Conservation (phyloP, 2,329 filamentous ascomycete genomes). For the Fusarium sp. region DNA sequence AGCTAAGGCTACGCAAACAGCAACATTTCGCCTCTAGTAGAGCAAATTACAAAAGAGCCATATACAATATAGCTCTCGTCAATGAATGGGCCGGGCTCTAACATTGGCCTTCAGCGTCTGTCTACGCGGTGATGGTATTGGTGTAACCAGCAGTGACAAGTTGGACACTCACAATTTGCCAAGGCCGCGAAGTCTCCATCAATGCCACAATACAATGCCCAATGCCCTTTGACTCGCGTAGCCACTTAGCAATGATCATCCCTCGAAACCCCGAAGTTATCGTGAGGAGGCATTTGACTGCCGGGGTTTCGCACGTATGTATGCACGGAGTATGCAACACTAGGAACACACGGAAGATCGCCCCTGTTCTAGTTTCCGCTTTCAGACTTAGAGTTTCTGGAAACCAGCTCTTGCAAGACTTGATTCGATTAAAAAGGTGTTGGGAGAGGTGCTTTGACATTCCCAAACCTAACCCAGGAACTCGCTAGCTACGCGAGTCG, state of each 20-base stretch:
- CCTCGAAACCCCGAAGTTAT: background rate
- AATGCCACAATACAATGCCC: background rate
- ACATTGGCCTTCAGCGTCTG: background rate
- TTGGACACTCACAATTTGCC: background rate
- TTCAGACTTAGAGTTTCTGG: background rate
- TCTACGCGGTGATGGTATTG: background rate
- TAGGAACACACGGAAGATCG: background rate
- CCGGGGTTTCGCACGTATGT: background rate
- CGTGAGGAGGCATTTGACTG: background rate
- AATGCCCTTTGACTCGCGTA: background rate
- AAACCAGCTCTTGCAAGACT: background rate
- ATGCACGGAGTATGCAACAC: background rate
- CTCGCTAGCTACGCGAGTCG: constrained; percentile 3
- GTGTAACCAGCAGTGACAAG: background rate
- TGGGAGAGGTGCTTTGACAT: background rate
- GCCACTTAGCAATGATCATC: background rate
- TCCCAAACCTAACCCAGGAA: background rate
- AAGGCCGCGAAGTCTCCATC: background rate
- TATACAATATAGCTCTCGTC: background rate
- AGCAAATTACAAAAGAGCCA: background rate
- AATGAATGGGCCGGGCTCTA: background rate
- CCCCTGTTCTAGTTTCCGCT: background rate
- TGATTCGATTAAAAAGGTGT: background rate
- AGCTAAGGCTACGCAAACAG: background rate
- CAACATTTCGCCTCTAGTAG: background rate